Base-by-base conservation (phyloP, 2,329 filamentous ascomycete genomes). In the Endoconidiophora laricicola region DNA sequence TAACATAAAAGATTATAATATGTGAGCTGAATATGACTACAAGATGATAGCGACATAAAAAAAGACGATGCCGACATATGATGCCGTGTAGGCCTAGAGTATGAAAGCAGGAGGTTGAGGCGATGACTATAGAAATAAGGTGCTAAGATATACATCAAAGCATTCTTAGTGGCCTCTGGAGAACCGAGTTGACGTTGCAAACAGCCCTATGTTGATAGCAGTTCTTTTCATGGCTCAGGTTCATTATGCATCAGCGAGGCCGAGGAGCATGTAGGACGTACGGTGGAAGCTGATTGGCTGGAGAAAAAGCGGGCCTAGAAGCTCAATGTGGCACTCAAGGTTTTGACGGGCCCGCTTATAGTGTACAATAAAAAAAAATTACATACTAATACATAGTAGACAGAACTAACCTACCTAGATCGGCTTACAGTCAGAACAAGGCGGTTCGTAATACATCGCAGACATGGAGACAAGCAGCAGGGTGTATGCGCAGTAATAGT, bases 251-350 rank as follows among this genome's bases (percentile, higher is more conserved):
- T 50, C 48, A 16, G 42, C 26, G 42, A 53, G 52, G 37, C 33
- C 52, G 52, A 49, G 48, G 52, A 50, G 52, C 40, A 39, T 50
- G 52, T 49, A 53, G 52, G 52, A 53, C 44, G 48, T 45, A 44
- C 33, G 43, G 38, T 48, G 20, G 29, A 48, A 23, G 47, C 44
- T 53, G 48, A 53, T 53, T 53, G 52, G 52, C 40, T 50, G 47
- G 14, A 42, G 18, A n/a, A 50, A 53, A 53, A 46, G 39, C 46
- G 52, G 44, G 18, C 26, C 48, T 18, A 9, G 23, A 33, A 48
- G 44, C 48, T 52, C 36, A 26, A 49, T 53, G 39, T 49, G 52
- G 52, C 48, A 39, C 24, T 39, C 48, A 47, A 46, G 44, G 52
- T 43, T 52, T 50, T 53, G 36, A 43, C 12, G 48, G 36, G 24